These are phyloP conservation scores for Graphilbum sp. DNA, from an alignment of 2,329 filamentous ascomycete species.

Conservation along the genomic window DNA sequence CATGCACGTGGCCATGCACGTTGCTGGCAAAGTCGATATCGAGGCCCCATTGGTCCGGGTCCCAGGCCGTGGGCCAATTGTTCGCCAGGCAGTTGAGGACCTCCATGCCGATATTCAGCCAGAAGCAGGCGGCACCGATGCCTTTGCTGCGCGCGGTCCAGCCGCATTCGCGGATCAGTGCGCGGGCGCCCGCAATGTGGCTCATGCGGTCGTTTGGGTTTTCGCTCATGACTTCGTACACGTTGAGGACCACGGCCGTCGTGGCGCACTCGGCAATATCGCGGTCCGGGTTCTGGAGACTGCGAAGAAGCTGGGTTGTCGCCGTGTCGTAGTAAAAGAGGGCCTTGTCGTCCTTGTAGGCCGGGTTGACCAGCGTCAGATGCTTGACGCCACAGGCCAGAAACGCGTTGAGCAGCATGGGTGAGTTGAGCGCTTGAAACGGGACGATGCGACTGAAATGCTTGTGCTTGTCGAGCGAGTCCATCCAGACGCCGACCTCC, in stretches of 20 bases:
- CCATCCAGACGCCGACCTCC: constrained; percentile 88
- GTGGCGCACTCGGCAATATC: constrained; percentile 74
- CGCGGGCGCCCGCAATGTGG: constrained; percentile 71
- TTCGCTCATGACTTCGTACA: constrained; percentile 87
- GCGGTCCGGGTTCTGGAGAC: constrained; percentile 68
- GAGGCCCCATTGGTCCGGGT: constrained; percentile 79
- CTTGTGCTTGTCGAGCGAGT: constrained; percentile 70
- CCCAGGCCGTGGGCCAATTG: constrained; percentile 76
- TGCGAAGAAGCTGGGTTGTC: constrained; percentile 59
- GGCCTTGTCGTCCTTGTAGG: constrained; percentile 60
- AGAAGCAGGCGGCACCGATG: constrained; percentile 79
- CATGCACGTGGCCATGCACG: too few relatives aligned
- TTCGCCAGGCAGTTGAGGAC: constrained; percentile 76
- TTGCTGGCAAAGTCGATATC: constrained; percentile 48
- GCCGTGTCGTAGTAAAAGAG: constrained; percentile 74
- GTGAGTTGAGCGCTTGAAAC: constrained; percentile 63
- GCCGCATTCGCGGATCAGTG: constrained; percentile 73
- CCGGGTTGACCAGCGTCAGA: constrained; percentile 50
- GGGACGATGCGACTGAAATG: constrained; percentile 79
- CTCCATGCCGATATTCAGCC: constrained; percentile 85
- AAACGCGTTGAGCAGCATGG: constrained; percentile 79
- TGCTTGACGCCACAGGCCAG: constrained; percentile 79
- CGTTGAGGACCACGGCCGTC: constrained; percentile 74
- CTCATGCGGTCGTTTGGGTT: constrained; percentile 67
- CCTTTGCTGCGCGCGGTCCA: constrained; percentile 72